Conservation (phyloP, 768 basidiomycete species). For the Daedalea quercina region DNA sequence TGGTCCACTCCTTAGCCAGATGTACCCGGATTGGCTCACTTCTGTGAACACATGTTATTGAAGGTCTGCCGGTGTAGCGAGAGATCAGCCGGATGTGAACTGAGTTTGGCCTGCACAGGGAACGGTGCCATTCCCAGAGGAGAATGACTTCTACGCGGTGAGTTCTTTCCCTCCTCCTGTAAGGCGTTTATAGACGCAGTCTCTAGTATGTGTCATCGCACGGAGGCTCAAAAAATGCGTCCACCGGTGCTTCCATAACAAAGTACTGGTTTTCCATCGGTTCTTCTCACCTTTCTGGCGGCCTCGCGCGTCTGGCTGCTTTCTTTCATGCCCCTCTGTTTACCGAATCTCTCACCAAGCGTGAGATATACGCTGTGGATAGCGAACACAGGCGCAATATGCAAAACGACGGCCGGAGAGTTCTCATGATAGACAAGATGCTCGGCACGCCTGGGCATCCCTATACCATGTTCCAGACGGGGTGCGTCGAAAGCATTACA, state of each 20-base stretch:
- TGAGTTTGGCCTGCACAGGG: constrained; percentile 11
- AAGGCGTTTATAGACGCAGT: not conserved
- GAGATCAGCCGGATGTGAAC: not conserved
- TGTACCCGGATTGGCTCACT: constrained; percentile 36
- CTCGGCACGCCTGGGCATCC: constrained; percentile 32
- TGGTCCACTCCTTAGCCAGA: constrained; percentile 20
- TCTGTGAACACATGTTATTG: constrained; percentile 47
- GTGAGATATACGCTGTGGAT: constrained; percentile 51
- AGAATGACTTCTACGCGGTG: constrained; percentile 41
- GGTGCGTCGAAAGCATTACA: constrained; percentile 30
- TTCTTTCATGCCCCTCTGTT: constrained; percentile 52
- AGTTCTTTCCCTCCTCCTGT: not conserved
- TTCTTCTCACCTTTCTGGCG: constrained; percentile 20
- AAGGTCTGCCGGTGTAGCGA: constrained; percentile 20
- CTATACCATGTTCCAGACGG: constrained; percentile 43
- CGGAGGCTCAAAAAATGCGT: constrained; percentile 47
- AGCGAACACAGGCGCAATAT: constrained; percentile 50
- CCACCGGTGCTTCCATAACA: constrained; percentile 41
- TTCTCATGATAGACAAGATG: constrained; percentile 44
- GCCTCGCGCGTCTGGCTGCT: constrained; percentile 32
- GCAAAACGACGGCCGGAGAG: constrained; percentile 39
- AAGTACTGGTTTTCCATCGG: constrained; percentile 32
- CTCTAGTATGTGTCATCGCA: constrained; percentile 25
- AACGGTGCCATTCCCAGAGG: constrained; percentile 31
- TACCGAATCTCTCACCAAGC: constrained; percentile 31